Base-by-base conservation (phyloP, 1,284 basidiomycete genomes). In the Microbotryum silenes-acaulis region DNA sequence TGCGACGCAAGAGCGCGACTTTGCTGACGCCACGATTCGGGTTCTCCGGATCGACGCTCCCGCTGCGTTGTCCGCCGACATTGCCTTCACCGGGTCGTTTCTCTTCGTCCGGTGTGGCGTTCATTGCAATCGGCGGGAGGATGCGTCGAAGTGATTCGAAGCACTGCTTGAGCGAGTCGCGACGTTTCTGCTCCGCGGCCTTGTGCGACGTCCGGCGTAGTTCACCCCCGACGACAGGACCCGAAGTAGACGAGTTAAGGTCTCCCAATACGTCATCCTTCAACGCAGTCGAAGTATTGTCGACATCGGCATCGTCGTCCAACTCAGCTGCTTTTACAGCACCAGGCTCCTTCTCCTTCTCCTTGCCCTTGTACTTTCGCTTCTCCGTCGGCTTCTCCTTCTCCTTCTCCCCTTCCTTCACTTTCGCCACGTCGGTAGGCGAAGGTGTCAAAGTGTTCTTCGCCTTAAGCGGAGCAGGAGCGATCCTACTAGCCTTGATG, bases 11-110 rank as follows among this genome's bases (percentile, higher is more conserved):
- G 42, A 98, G 78, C 72, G 96, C 92, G 62, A 97, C 81, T 79
- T 97, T 97, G 78, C 87, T 89, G 51, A 97, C 90, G n/a, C 88
- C 87, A 71, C 92, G 86, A 76, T 96, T 96, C 29, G 91, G 91
- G 46, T 91, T 91, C 64, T 89, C 48, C 0, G 70, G 69, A 53
- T 72, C 71, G 29, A 69, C 51, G 29, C 62, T 63, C 45, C 66
- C 65, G 46, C 67, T 62, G 3, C 71, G 52, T 52, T 72, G 71
- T 8, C 71, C 71, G 9, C 71, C 71, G 25, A 72, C 71, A 55
- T 72, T 72, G 51, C 71, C 71, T 57, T 72, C 71, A 6, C 71
- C 71, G 0, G 71, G 71, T 16, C 70, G 54, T 1, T 62, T 56
- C 51, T 71, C 69, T 21, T 71, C 70, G 52, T 71, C 67, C 23